Evolutionary conservation across 2,329 filamentous ascomycete genomes (phyloP).

Genomic region (Aspergillus ochraceus): DNA sequence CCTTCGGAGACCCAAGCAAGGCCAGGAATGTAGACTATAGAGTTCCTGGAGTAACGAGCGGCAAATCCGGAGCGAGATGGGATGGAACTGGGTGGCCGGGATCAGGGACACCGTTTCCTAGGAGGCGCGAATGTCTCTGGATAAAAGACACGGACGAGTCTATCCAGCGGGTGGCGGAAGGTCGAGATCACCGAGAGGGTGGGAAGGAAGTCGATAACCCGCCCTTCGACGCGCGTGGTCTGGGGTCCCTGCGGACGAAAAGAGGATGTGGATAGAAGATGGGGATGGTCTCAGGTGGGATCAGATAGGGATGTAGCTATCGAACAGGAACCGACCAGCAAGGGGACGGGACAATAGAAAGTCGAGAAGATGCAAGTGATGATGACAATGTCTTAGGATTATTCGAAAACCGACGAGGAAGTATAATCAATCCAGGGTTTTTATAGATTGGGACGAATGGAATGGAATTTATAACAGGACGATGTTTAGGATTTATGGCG

Average conservation of each 20-base stretch:
- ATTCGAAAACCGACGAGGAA: conserved; percentile 9
- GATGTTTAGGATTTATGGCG: background rate
- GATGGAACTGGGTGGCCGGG: conserved; percentile 3
- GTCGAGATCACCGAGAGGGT: conserved; percentile 9
- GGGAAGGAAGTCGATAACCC: conserved; percentile 14
- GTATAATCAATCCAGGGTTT: conserved; percentile 6
- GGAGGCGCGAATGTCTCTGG: conserved; percentile 23
- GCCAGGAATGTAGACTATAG: conserved; percentile 43
- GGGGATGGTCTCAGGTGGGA: conserved; percentile 20
- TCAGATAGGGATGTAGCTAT: conserved; percentile 17
- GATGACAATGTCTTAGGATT: conserved; percentile 20
- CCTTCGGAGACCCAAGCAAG: conserved; percentile 36
- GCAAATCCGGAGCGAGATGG: conserved; percentile 16
- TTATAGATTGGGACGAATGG: conserved; percentile 2
- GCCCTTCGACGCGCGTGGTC: conserved; percentile 18
- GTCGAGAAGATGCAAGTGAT: conserved; percentile 14
- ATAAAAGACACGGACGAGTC: conserved; percentile 12
- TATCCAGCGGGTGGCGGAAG: conserved; percentile 5
- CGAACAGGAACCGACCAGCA: conserved; percentile 17
- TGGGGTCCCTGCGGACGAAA: conserved; percentile 6
- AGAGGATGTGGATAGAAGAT: conserved; percentile 7
- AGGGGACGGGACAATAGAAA: conserved; percentile 17
- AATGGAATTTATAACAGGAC: background rate
- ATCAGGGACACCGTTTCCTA: conserved; percentile 14
- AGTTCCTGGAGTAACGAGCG: conserved; percentile 36